Evolutionary conservation across 257 asterid species (phyloP).

Genomic region (Przewalskia tangutica): DNA sequence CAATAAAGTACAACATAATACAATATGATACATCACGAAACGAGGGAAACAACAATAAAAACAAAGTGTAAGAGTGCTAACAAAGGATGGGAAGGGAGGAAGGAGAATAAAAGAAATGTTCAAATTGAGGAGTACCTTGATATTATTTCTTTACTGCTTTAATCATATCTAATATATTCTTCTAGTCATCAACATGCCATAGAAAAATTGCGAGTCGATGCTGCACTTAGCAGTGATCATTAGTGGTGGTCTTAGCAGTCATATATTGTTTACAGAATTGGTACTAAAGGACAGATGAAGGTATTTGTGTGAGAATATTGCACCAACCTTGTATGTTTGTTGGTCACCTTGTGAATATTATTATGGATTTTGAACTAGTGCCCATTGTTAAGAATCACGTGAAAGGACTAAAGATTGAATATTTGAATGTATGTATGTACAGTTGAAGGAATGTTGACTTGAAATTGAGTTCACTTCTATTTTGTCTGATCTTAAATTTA

Average conservation of each 20-base stretch:
- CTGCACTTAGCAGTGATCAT: background rate
- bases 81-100: too few species aligned
- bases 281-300: background rate
- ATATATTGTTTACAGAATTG: background rate
- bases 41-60: background rate
- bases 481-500: background rate
- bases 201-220: too few species aligned
- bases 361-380: background rate
- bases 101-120: background rate
- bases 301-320: background rate
- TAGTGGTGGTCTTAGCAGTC: background rate
- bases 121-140: background rate
- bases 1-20: background rate
- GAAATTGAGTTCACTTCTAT: background rate
- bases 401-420: background rate
- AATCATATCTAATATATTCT: background rate
- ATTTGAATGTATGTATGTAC: background rate
- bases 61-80: background rate
- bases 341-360: background rate
- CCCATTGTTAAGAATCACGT: background rate
- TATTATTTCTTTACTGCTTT: background rate
- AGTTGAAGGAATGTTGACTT: background rate
- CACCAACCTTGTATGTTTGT: background rate
- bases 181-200: background rate
- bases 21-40: background rate